Base-by-base conservation (phyloP, 2,329 filamentous ascomycete genomes). In the Aspergillus awamori region DNA sequence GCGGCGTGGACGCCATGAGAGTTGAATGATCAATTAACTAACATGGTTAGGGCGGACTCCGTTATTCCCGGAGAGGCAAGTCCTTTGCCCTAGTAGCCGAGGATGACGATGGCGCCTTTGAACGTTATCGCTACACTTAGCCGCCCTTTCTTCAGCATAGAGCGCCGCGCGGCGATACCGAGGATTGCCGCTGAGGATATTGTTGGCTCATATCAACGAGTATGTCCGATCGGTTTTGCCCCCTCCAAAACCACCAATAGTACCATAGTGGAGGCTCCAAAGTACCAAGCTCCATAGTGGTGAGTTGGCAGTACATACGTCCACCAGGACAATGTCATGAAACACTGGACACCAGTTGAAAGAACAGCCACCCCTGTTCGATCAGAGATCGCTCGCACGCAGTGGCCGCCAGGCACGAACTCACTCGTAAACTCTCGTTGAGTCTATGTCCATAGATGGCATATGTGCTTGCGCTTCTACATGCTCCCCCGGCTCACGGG, bases 361-460 rank as follows among this genome's bases (percentile, higher is more conserved):
- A 49, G 39, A 47, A 26, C 43, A 53, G 38, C 53, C 53, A 65
- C 57, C 51, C 61, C 51, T 61, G 51, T 59, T 60, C 33, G 47
- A 45, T 51, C 28, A 38, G 36, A 58, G 20, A 57, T 39, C 55
- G 26, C 59, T 55, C 26, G 57, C 63, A 62, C 63, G 59, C 48
- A 59, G 57, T 49, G 53, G 38, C 55, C 47, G 20, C 54, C 53
- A 66, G 63, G 63, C 63, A 66, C 63, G 59, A 66, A 66, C 65
- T 47, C 56, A 59, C 57, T 51, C 43, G 30, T 54, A 45, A 59
- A 53, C 28, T 59, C 45, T 51, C 38, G 30, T 11, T 45, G 39
- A 30, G 28, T 33, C 24, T 30, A 28, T 28, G 47, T 28, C 30
- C 55, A 51, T 57, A 39, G 41, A 60, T 56, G 38, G 53, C 53